Evolutionary conservation across 163 green algal species (phyloP).

Genomic region (Scenedesmus sp.): DNA sequence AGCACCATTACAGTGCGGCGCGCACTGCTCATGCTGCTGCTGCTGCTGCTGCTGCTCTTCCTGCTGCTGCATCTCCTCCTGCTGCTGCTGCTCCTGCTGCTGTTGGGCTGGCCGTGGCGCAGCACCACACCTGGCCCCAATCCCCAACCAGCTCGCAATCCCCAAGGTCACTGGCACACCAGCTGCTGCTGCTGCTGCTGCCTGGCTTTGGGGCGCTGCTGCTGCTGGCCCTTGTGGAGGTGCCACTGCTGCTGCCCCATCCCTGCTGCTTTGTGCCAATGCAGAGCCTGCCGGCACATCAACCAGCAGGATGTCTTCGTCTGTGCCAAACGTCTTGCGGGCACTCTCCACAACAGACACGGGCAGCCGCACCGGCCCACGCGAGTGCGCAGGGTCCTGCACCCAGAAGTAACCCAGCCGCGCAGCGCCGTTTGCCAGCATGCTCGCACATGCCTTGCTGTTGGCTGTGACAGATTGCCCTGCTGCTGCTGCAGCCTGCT

Average conservation of each 20-base stretch:
- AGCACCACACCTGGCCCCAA: not conserved
- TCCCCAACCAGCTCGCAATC: not conserved
- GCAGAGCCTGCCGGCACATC: constrained; percentile 13
- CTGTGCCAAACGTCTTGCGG: constrained; percentile 85
- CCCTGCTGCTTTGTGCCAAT: not conserved
- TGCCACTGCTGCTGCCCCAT: not conserved
- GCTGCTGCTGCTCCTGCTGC: not conserved
- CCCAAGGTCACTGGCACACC: not conserved
- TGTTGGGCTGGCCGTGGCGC: not conserved
- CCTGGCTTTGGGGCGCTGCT: not conserved
- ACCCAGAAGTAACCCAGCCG: constrained; percentile 49
- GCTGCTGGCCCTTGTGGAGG: not conserved
- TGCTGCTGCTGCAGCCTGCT: constrained; percentile 8
- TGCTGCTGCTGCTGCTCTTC: not conserved
- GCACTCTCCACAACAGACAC: constrained; percentile 77
- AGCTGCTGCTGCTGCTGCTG: constrained; percentile 26
- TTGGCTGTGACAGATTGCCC: not conserved
- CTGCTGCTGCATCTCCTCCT: not conserved
- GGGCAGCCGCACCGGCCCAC: constrained; percentile 61
- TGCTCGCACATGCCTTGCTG: constrained; percentile 2
- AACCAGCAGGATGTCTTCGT: constrained; percentile 85
- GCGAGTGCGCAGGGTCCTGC: constrained; percentile 77
- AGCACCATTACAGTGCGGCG: not conserved
- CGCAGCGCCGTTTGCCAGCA: not conserved
- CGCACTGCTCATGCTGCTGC: not conserved